Base-by-base conservation (phyloP, 768 basidiomycete genomes). In the Lanmaoa pseudosensibilis region DNA sequence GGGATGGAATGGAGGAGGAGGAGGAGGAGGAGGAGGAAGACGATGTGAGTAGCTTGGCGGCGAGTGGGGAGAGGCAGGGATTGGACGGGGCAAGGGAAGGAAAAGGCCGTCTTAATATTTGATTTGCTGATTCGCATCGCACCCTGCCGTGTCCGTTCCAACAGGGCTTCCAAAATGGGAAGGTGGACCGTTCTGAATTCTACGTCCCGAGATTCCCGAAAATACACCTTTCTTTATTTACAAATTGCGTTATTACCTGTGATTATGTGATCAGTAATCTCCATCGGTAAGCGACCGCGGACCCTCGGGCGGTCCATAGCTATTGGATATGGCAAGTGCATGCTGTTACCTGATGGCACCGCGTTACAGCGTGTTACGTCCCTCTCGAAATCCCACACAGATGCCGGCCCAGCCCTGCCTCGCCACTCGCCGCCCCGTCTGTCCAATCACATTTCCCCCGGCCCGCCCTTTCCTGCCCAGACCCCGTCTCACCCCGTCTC, bases 61-160 rank as follows among this genome's bases (percentile, higher is more conserved):
- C n/a, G n/a, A n/a, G n/a, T n/a, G n/a, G n/a, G n/a, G 57, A 49
- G 46, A 55, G 58, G 33, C 57, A 65, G 58, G 68, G 68, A 68
- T 59, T 63, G 59, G 69, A 67, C 59, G 59, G 46, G 54, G 49
- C 46, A 54, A 50, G 56, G 54, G 56, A 50, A 46, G 50, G 52
- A 66, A 69, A 72, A 68, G 60, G 55, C 66, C 62, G 70, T 61
- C 70, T 69, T 73, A 72, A 71, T 73, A 74, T 74, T 73, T 72
- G 70, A 72, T 73, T 72, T 64, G 66, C 54, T 64, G 70, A 69
- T 68, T 73, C 71, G 66, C 72, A 70, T 71, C 69, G 63, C 66
- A 68, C 61, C 65, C 43, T 51, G 55, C 37, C 37, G 37, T 18
- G 56, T 50, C 52, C 61, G 49, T 50, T 56, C 54, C 50, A 67